A percentile compares a stretch with the other conserved stretches of the same genome.
Evolutionary conservation across 2,329 filamentous ascomycete species (phyloP).

Genomic region (Purpureocillium lavendulum): DNA sequence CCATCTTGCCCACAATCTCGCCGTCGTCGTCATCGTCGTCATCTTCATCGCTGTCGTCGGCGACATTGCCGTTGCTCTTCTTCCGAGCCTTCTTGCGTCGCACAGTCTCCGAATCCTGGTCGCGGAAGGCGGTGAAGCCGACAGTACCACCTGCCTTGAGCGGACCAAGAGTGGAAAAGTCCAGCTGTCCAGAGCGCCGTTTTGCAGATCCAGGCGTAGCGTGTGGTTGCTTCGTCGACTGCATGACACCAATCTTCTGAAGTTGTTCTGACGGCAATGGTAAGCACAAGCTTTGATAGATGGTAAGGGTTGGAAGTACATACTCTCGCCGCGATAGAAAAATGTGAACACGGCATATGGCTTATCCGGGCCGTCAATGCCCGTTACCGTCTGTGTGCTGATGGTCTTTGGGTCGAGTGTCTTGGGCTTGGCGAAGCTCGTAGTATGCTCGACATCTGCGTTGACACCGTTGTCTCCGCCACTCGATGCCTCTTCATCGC

Average conservation of each 20-base stretch:
- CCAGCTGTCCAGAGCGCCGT: constrained; percentile 71
- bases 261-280: constrained; percentile 63
- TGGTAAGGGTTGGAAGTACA: not conserved
- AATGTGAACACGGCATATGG: constrained; percentile 97
- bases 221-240: constrained; percentile 56
- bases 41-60: constrained; percentile 65
- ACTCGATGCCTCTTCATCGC: constrained; percentile 63
- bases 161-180: constrained; percentile 78
- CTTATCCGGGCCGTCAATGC: constrained; percentile 90
- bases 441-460: constrained; percentile 89
- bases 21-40: constrained; percentile 61
- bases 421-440: constrained; percentile 95
- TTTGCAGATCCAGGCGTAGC: constrained; percentile 56
- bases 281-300: not conserved
- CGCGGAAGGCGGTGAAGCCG: constrained; percentile 83
- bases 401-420: constrained; percentile 93
- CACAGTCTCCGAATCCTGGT: constrained; percentile 48
- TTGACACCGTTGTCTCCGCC: constrained; percentile 54
- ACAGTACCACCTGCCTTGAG: constrained; percentile 82
- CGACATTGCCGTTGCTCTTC: constrained; percentile 59
- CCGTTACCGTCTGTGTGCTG: constrained; percentile 97
- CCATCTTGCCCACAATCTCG: constrained; percentile 55
- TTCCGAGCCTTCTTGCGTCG: constrained; percentile 50
- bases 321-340: constrained; percentile 91
- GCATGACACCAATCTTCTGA: constrained; percentile 88